Conservation (phyloP, 2,329 filamentous ascomycete species). For the Dothideomycetidae sp. region DNA sequence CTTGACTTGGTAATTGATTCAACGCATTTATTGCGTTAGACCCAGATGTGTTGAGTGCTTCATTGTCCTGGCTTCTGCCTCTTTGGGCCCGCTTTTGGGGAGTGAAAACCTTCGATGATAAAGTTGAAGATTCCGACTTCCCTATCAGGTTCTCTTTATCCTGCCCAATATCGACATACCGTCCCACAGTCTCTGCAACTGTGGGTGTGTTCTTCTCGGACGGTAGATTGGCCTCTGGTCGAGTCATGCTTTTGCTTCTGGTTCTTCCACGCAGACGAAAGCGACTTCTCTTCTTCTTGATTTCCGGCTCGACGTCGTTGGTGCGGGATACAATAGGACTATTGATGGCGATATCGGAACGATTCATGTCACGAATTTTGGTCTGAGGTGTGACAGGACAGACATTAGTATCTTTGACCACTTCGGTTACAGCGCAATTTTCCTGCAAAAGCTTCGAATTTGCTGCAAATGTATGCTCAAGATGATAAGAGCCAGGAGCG, state of each 20-base stretch:
- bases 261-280: slow-evolving; percentile 14
- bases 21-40: too few species aligned
- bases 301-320: slow-evolving; percentile 6
- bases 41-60: too few species aligned
- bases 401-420: background rate
- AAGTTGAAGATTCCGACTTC: too few species aligned
- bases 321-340: slow-evolving; percentile 1
- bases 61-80: background rate
- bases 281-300: slow-evolving; percentile 12
- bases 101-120: too few species aligned
- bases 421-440: background rate
- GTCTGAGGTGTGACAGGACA: background rate
- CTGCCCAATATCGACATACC: slow-evolving; percentile 5
- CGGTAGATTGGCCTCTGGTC: slow-evolving; percentile 11
- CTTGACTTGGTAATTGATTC: background rate
- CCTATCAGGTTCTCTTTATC: background rate
- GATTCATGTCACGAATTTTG: background rate
- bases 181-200: slow-evolving; percentile 10
- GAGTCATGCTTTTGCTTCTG: slow-evolving; percentile 16
- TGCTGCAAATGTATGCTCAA: slow-evolving; percentile 5
- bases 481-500: slow-evolving; percentile 4
- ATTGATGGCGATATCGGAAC: background rate
- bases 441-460: slow-evolving; percentile 3
- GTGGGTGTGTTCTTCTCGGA: slow-evolving; percentile 14
- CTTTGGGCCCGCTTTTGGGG: background rate